A percentile compares a stretch with the other conserved stretches of the same genome.
These are phyloP conservation scores for Rosa hybrid DNA, from an alignment of 331 rosid species.

Conservation along the genomic window DNA sequence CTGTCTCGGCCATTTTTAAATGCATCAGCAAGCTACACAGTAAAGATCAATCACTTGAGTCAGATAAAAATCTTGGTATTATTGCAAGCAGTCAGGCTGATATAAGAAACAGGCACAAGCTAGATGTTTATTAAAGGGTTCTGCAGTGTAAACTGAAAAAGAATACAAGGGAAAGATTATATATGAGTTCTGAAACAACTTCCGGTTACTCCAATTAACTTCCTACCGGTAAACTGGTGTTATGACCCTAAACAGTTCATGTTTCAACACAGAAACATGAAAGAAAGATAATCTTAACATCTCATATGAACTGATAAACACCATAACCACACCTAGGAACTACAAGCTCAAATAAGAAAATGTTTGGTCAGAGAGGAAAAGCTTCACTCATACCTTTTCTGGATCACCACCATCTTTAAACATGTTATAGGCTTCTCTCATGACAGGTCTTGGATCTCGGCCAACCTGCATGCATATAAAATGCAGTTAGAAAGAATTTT, in stretches of 20 bases:
- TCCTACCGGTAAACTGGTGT: neutral
- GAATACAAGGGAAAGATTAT: neutral
- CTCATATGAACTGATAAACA: neutral
- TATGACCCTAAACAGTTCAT: neutral
- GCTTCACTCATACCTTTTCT: constrained; percentile 52
- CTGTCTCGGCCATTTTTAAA: constrained; percentile 61
- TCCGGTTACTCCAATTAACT: neutral
- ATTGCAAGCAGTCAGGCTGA: neutral
- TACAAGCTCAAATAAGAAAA: neutral
- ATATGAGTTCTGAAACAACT: neutral
- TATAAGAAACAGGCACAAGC: neutral
- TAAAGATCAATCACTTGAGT: constrained; percentile 24
- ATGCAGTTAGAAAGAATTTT: constrained; percentile 12
- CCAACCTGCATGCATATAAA: constrained; percentile 69
- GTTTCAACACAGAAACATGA: no score
- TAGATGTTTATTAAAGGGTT: neutral
- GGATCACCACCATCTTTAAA: constrained; percentile 90
- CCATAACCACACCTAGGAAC: neutral
- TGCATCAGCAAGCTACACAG: constrained; percentile 69
- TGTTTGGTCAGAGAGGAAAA: constrained; percentile 6
- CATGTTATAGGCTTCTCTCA: constrained; percentile 78
- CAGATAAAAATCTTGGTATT: constrained; percentile 16
- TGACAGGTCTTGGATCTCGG: constrained; percentile 73
- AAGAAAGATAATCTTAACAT: neutral
- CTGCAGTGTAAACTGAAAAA: neutral